phyloP scores from a whole-genome alignment of 352 stramenopile species.

The Pythium coloratum region DNA sequence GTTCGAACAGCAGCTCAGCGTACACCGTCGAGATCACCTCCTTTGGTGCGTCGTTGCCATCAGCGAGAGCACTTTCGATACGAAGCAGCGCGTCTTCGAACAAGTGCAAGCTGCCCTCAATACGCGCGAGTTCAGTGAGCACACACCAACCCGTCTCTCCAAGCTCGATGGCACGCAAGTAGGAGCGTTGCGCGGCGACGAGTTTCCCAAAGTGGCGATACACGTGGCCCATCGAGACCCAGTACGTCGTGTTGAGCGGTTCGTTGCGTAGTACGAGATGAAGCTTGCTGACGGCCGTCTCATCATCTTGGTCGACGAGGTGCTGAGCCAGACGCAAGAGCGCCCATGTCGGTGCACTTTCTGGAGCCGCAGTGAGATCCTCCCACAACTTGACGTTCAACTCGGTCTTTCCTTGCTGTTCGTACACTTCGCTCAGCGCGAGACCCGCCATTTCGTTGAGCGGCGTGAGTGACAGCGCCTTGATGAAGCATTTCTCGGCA shows the following conservation, averaged over 20 bases:
- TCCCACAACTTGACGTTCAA: conserved; percentile 75
- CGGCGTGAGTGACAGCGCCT: conserved; percentile 63
- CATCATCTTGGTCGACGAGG: conserved; percentile 63
- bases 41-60: conserved; percentile 18
- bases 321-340: conserved; percentile 71
- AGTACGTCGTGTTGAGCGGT: conserved; percentile 59
- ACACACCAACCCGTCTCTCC: conserved; percentile 68
- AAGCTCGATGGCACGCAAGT: conserved; percentile 73
- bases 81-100: conserved; percentile 72
- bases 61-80: conserved; percentile 46
- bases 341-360: conserved; percentile 72
- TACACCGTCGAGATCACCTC: conserved; percentile 59
- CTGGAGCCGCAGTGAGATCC: conserved; percentile 51
- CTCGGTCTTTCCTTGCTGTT: conserved; percentile 54
- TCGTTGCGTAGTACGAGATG: conserved; percentile 77
- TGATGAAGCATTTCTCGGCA: conserved; percentile 86
- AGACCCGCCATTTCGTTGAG: conserved; percentile 57
- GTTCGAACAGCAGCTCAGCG: conserved; percentile 68
- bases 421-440: conserved; percentile 71
- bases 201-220: conserved; percentile 82
- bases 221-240: conserved; percentile 74
- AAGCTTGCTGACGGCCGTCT: conserved; percentile 64
- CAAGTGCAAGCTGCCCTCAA: conserved; percentile 68
- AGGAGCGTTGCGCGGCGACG: conserved; percentile 78
- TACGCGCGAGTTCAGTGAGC: conserved; percentile 73